Conservation (phyloP, 768 basidiomycete species). For the Kwoniella dendrophila region DNA sequence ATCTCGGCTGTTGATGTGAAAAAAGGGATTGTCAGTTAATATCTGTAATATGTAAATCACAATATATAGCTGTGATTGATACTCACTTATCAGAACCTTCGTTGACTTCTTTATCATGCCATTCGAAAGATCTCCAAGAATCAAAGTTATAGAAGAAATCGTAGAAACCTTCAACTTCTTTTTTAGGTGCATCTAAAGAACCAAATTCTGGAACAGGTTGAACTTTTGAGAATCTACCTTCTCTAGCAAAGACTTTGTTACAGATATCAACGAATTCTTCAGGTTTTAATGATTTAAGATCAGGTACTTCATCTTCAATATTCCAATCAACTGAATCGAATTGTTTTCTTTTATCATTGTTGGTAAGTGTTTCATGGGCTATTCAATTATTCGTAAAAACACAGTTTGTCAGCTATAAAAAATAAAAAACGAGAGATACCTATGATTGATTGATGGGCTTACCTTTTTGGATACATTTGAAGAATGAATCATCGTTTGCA, state of each 20-base stretch:
- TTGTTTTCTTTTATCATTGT: conserved; percentile 83
- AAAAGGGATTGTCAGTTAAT: background rate
- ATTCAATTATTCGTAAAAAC: background rate
- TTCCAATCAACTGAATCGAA: conserved; percentile 95
- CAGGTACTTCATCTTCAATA: conserved; percentile 72
- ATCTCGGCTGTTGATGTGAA: conserved; percentile 78
- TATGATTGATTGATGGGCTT: conserved; percentile 7
- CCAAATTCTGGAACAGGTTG: conserved; percentile 84
- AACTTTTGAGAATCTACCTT: conserved; percentile 85
- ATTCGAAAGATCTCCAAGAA: conserved; percentile 97
- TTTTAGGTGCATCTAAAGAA: conserved; percentile 68
- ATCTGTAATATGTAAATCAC: background rate
- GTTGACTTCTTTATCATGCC: conserved; percentile 96
- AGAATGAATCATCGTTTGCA: conserved; percentile 94
- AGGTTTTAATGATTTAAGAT: conserved; percentile 50
- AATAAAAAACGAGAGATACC: background rate
- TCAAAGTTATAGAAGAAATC: conserved; percentile 99
- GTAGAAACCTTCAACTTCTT: conserved; percentile 88
- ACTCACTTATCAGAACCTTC: conserved; percentile 92
- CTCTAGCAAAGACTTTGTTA: conserved; percentile 81
- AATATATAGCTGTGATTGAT: background rate
- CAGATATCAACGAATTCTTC: conserved; percentile 73
- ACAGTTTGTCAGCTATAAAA: background rate
- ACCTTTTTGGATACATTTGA: conserved; percentile 97
- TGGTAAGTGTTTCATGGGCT: conserved; percentile 88